Percentiles rank a stretch among this genome's conserved stretches.
These are phyloP conservation scores for Pulicaria dysenterica DNA, from an alignment of 129 eudicot species.

Conservation along the genomic window DNA sequence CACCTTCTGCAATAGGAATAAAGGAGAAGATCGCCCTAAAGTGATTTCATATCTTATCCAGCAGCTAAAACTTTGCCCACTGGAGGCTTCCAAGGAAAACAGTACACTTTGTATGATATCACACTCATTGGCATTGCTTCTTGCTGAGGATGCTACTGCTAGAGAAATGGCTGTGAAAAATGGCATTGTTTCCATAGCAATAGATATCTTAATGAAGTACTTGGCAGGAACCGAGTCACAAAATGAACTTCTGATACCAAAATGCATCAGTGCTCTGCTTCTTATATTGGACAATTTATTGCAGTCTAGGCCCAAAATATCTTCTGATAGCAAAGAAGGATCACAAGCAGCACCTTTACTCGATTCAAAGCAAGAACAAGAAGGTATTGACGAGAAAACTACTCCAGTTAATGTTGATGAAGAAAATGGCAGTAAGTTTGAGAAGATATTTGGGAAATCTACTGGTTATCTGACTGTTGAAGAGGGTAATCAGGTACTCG, in stretches of 20 bases:
- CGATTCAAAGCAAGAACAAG: constrained; percentile 47
- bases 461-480: constrained; percentile 88
- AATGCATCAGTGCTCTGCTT: constrained; percentile 81
- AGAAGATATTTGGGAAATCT: constrained; percentile 72
- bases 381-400: constrained; percentile 44
- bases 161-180: constrained; percentile 71
- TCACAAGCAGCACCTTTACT: constrained; percentile 41
- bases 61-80: constrained; percentile 73
- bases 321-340: constrained; percentile 55
- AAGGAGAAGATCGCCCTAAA: constrained; percentile 88
- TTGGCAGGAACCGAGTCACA: constrained; percentile 46
- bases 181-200: constrained; percentile 59
- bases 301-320: constrained; percentile 65
- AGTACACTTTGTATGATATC: constrained; percentile 73
- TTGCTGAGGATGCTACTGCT: constrained; percentile 70
- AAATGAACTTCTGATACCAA: constrained; percentile 54
- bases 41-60: constrained; percentile 72
- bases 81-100: constrained; percentile 62
- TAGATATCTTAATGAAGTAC: constrained; percentile 65
- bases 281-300: constrained; percentile 84
- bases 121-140: constrained; percentile 81
- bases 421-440: constrained; percentile 48
- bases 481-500: constrained; percentile 68
- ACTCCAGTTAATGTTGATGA: constrained; percentile 36
- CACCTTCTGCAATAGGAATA: constrained; percentile 83